Evolutionary conservation across 306 rosid genomes (phyloP).

Genomic region (Prunus dulcis): DNA sequence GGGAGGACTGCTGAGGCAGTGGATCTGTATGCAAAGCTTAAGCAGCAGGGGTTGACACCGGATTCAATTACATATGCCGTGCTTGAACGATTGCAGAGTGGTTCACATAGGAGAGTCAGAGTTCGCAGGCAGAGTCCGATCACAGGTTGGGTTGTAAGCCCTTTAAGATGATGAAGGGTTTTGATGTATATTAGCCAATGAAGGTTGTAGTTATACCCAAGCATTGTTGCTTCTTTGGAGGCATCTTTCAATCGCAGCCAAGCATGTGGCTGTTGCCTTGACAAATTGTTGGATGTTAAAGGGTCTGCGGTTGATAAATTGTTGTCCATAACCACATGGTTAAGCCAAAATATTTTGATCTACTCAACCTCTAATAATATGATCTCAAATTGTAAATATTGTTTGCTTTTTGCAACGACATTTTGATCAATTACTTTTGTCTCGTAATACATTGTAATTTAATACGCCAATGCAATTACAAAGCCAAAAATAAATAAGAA

Average conservation of each 20-base stretch:
- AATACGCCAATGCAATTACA: no score
- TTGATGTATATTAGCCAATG: background rate
- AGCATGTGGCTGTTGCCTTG: no score
- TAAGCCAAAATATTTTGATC: background rate
- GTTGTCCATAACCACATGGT: background rate
- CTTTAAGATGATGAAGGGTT: slow-evolving; percentile 49
- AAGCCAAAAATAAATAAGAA: no score
- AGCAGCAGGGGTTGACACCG: slow-evolving; percentile 86
- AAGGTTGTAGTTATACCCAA: slow-evolving; percentile 1
- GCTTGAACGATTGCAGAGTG: slow-evolving; percentile 83
- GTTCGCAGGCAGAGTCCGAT: slow-evolving; percentile 80
- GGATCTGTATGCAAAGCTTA: slow-evolving; percentile 81
- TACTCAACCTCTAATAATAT: no score
- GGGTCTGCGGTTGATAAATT: background rate
- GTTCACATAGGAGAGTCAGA: slow-evolving; percentile 58
- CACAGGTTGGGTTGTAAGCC: slow-evolving; percentile 96
- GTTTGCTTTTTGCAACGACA: no score
- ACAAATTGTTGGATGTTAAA: background rate
- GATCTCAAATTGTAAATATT: background rate
- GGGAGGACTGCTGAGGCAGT: slow-evolving; percentile 93
- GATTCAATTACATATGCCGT: slow-evolving; percentile 82
- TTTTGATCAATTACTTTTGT: no score
- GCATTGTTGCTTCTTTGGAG: background rate
- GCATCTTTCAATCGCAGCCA: no score
- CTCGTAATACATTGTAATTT: no score